Evolutionary conservation across 352 stramenopile genomes (phyloP).

Genomic region (Globisporangium echinulatum): DNA sequence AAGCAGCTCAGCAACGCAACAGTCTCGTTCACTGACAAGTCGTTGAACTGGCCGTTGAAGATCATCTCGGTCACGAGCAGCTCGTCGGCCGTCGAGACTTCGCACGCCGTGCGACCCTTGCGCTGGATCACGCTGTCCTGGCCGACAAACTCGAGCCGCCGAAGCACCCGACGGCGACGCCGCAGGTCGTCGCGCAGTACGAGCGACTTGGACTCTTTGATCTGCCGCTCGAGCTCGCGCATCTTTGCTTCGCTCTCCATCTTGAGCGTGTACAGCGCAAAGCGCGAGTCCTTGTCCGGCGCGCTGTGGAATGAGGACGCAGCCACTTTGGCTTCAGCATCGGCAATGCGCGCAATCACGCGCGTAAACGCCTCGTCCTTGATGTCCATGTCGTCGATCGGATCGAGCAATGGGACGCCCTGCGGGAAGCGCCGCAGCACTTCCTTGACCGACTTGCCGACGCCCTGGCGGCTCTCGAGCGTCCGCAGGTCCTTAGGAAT

Average conservation of each 20-base stretch:
- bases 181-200: constrained; percentile 95
- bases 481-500: constrained; percentile 80
- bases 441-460: constrained; percentile 77
- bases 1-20: constrained; percentile 95
- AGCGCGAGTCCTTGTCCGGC: constrained; percentile 70
- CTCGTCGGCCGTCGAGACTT: constrained; percentile 98
- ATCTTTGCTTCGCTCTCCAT: constrained; percentile 90
- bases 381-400: constrained; percentile 94
- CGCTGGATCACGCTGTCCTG: constrained; percentile 95
- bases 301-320: constrained; percentile 59
- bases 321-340: constrained; percentile 70
- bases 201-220: constrained; percentile 92
- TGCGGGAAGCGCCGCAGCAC: constrained; percentile 73
- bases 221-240: constrained; percentile 91
- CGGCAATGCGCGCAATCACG: constrained; percentile 77
- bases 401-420: constrained; percentile 89
- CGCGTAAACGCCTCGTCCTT: constrained; percentile 87
- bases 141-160: constrained; percentile 95
- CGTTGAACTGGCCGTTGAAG: constrained; percentile 97
- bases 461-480: constrained; percentile 60
- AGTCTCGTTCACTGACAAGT: constrained; percentile 95
- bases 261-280: constrained; percentile 90
- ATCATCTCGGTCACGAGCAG: constrained; percentile 98
- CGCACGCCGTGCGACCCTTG: constrained; percentile 98
- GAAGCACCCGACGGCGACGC: constrained; percentile 95